A percentile compares a stretch with the other conserved stretches of the same genome.
phyloP scores from a whole-genome alignment of 257 asterid genomes.

The Cruciata laevipes region DNA sequence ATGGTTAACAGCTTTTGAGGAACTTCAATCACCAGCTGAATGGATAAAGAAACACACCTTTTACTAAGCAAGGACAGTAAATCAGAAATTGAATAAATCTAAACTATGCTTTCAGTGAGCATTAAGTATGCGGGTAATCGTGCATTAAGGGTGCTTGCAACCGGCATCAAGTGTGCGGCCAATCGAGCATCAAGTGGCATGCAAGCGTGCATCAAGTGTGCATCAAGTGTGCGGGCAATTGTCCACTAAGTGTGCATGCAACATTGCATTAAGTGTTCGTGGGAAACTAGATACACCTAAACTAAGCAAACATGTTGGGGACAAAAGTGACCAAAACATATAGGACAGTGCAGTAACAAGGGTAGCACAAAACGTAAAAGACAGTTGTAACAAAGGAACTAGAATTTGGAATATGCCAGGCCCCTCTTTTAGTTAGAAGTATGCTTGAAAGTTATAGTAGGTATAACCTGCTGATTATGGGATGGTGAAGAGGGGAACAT shows the following conservation, averaged over 20 bases:
- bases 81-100: not conserved
- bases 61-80: not conserved
- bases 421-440: not conserved
- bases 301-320: not conserved
- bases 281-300: not conserved
- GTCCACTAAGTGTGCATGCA: no score
- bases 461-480: constrained; percentile 67
- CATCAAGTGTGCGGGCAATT: not conserved
- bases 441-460: no score
- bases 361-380: not conserved
- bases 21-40: not conserved
- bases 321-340: not conserved
- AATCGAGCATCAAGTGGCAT: no score
- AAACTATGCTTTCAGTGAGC: not conserved
- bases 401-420: not conserved
- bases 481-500: constrained; percentile 72
- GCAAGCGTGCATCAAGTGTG: not conserved
- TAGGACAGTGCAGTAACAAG: constrained; percentile 1
- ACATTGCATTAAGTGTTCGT: no score
- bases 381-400: not conserved
- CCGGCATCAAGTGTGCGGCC: not conserved
- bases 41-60: not conserved
- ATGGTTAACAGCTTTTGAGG: not conserved
- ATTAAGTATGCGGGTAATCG: not conserved
- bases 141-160: no score